phyloP scores from a whole-genome alignment of 306 rosid genomes.

The Acacia acuminata region DNA sequence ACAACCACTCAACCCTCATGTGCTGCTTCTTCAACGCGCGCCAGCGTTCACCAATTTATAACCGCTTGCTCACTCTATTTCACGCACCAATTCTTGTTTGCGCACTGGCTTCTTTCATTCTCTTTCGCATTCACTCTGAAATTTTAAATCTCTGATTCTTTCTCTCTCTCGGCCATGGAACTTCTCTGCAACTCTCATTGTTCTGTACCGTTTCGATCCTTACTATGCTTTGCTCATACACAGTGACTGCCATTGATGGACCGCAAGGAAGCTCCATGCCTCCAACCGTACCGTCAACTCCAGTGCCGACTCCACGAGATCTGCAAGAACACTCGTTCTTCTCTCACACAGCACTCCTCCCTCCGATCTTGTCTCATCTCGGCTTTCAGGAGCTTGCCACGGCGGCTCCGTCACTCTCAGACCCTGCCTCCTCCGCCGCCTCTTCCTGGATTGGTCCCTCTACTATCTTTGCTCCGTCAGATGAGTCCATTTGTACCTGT shows the following conservation, averaged over 20 bases:
- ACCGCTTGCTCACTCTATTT: slow-evolving; percentile 24
- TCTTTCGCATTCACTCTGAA: slow-evolving; percentile 27
- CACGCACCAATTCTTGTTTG: not conserved
- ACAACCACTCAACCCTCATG: slow-evolving; percentile 11
- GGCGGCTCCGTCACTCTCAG: slow-evolving; percentile 62
- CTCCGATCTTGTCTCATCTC: slow-evolving; percentile 66
- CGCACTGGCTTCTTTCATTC: slow-evolving; percentile 23
- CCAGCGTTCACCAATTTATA: slow-evolving; percentile 13
- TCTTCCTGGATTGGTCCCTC: slow-evolving; percentile 65
- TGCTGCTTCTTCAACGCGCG: slow-evolving; percentile 26
- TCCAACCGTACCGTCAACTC: slow-evolving; percentile 13
- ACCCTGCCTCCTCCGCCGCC: slow-evolving; percentile 26
- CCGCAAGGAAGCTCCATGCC: slow-evolving; percentile 35
- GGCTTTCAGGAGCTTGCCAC: slow-evolving; percentile 66
- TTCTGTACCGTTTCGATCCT: slow-evolving; percentile 22
- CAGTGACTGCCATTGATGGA: slow-evolving; percentile 37
- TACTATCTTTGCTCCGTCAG: slow-evolving; percentile 73
- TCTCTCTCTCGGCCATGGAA: slow-evolving; percentile 44
- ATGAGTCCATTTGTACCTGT: slow-evolving; percentile 53
- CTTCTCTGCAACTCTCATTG: slow-evolving; percentile 34
- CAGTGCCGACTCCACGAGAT: slow-evolving; percentile 47
- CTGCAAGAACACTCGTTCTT: slow-evolving; percentile 54
- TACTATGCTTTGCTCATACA: slow-evolving; percentile 25
- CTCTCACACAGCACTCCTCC: slow-evolving; percentile 56
- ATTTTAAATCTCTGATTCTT: not conserved